Conservation (phyloP, 2,329 filamentous ascomycete genomes). For the Basipetospora chlamydospora region DNA sequence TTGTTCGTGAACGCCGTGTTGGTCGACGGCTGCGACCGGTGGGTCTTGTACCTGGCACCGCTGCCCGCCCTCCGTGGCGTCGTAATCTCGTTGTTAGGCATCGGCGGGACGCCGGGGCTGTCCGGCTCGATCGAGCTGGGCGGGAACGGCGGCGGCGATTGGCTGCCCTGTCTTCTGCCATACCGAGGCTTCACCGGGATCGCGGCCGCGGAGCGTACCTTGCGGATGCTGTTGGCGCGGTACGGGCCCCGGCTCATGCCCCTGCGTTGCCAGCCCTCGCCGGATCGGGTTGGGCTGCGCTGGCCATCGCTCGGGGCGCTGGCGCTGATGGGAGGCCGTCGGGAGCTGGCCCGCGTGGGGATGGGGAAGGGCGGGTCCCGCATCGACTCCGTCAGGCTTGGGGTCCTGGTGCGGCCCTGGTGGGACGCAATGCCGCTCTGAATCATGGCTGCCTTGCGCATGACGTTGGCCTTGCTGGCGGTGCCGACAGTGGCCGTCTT, state of each 20-base stretch:
- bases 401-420: conserved; percentile 46
- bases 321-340: conserved; percentile 50
- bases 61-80: conserved; percentile 33
- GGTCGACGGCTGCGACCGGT: conserved; percentile 45
- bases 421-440: conserved; percentile 64
- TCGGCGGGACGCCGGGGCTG: conserved; percentile 56
- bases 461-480: conserved; percentile 40
- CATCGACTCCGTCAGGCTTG: conserved; percentile 46
- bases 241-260: conserved; percentile 32
- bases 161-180: conserved; percentile 37
- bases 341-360: conserved; percentile 74
- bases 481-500: conserved; percentile 21
- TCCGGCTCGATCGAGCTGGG: conserved; percentile 49
- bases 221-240: conserved; percentile 54
- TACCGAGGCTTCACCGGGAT: conserved; percentile 33
- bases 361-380: conserved; percentile 78
- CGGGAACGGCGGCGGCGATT: conserved; percentile 52
- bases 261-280: conserved; percentile 40
- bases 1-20: conserved; percentile 32
- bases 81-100: conserved; percentile 60
- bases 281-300: conserved; percentile 55
- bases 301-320: conserved; percentile 59
- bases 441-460: conserved; percentile 68
- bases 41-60: conserved; percentile 25
- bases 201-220: conserved; percentile 69